Conservation (phyloP, 352 stramenopile genomes). For the Phytopythium vexans region DNA sequence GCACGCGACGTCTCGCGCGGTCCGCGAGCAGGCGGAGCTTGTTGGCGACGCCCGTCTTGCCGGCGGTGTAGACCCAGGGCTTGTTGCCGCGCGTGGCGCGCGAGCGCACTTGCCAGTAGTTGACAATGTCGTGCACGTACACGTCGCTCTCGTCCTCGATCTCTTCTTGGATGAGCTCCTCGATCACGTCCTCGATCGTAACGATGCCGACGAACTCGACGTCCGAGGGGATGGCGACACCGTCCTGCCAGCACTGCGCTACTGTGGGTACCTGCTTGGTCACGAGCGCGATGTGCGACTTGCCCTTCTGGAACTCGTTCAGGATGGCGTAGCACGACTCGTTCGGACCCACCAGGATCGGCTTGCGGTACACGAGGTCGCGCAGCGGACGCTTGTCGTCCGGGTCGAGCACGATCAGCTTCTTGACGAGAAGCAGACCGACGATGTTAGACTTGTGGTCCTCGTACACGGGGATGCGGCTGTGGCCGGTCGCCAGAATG, state of each 20-base stretch:
- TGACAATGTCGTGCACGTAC: conserved; percentile 60
- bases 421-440: conserved; percentile 85
- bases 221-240: conserved; percentile 31
- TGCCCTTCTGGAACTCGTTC: conserved; percentile 91
- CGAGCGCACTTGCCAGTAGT: conserved; percentile 48
- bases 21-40: conserved; percentile 34
- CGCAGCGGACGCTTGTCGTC: conserved; percentile 62
- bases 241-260: conserved; percentile 47
- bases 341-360: conserved; percentile 77
- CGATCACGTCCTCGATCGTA: conserved; percentile 93
- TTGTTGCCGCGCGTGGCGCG: conserved; percentile 13
- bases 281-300: conserved; percentile 82
- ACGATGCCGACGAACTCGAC: conserved; percentile 87
- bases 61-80: conserved; percentile 20
- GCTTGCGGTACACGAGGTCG: conserved; percentile 66
- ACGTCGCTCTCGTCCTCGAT: conserved; percentile 91
- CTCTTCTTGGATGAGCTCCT: conserved; percentile 89
- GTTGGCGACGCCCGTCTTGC: conserved; percentile 38
- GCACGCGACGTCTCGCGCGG: conserved; percentile 31
- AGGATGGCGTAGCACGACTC: conserved; percentile 87
- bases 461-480: conserved; percentile 89
- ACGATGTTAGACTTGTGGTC: conserved; percentile 72
- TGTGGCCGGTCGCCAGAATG: conserved; percentile 86
- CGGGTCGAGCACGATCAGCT: conserved; percentile 89
- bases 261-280: conserved; percentile 52